Conservation (phyloP, 257 asterid species). For the Solanum sejunctum region DNA sequence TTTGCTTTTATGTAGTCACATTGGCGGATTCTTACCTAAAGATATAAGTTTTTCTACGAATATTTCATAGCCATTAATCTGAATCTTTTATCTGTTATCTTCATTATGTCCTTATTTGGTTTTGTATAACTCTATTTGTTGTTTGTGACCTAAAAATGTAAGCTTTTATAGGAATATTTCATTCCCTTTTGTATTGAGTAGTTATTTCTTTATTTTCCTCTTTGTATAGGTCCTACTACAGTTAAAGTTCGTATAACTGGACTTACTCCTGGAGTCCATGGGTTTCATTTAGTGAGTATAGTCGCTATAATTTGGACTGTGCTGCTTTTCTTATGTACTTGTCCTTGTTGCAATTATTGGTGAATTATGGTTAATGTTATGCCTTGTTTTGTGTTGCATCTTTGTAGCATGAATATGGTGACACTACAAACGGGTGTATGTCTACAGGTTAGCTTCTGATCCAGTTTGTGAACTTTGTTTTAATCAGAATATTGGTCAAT, state of each 20-base stretch:
- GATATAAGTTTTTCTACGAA: background rate
- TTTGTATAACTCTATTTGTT: background rate
- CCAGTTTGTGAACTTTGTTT: background rate
- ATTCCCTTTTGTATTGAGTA: background rate
- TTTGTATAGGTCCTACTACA: conserved; percentile 62
- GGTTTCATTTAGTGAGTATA: conserved; percentile 74
- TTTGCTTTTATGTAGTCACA: background rate
- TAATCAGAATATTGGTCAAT: background rate
- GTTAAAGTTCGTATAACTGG: conserved; percentile 79
- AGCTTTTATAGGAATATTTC: background rate
- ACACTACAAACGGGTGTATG: conserved; percentile 93
- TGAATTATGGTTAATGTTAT: background rate
- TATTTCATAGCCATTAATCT: background rate
- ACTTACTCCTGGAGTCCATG: conserved; percentile 87
- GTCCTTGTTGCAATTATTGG: background rate
- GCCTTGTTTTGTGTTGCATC: background rate
- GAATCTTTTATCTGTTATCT: background rate
- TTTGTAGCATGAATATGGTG: conserved; percentile 87
- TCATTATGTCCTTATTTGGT: background rate
- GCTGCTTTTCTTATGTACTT: background rate
- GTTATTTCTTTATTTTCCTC: background rate
- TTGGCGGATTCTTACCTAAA: background rate
- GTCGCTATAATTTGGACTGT: background rate
- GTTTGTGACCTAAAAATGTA: background rate
- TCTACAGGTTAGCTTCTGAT: conserved; percentile 68